Evolutionary conservation across 148 eudicot species (phyloP), one percentile per base, ranked within the genome.

Genomic region (Cornus suecica): DNA sequence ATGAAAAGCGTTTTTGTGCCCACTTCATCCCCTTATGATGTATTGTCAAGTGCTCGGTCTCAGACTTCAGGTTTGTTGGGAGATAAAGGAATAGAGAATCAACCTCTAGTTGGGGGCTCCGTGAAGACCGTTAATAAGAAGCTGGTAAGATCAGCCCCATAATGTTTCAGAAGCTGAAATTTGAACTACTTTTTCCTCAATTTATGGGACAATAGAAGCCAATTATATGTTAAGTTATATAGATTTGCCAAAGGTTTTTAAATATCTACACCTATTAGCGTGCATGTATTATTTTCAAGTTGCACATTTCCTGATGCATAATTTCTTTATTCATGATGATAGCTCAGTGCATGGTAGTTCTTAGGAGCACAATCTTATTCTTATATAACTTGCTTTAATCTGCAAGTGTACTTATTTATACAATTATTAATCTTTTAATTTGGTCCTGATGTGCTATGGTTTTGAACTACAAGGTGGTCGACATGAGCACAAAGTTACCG

Each of bases 11-110:
- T 72, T 78, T 86, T 81, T 83, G 86, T 85, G 74, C 80, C 88
- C 41, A 69, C 84, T 79, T 82, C 97, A 72, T 86, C 97, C 60
- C 86, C 90, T 66, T 88, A 84, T 85, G 94, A 92, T 75, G 87
- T 80, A 64, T 88, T 97, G n/a, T 78, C 93, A 16, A 80, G 78
- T 66, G 79, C 88, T 34, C 91, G 73, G 54, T 82, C 90, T 64
- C 97, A 86, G 54, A 75, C 81, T 41, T 77, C 96, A 45, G 80
- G 85, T 63, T 71, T 90, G 78, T 76, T 88, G 32, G 93, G 86
- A 70, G 87, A 79, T 64, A 87, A 58, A 66, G 92, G 83, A 72
- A 82, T 64, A 52, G 93, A 87, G 41, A 81, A 75, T 82, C 86
- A 85, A 87, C 86, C 86, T 56, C 80, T 80, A 81, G 74, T 84